phyloP scores from a whole-genome alignment of 192 early-diverging fungal genomes.

The Diversispora epigaea region DNA sequence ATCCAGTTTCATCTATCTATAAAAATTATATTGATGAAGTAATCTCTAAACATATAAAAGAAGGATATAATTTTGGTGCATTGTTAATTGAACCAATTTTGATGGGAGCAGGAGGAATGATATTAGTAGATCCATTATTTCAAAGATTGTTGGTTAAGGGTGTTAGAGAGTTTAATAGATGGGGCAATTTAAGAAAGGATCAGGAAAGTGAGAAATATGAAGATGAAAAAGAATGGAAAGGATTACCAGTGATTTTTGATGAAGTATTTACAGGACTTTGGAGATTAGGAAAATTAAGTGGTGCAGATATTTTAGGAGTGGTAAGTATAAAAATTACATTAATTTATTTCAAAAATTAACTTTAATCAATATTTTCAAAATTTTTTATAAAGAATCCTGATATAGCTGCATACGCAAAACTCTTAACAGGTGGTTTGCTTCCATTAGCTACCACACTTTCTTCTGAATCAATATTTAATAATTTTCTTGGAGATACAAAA shows the following conservation, averaged over 20 bases:
- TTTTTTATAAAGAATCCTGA: constrained; percentile 58
- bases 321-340: constrained; percentile 38
- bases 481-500: constrained; percentile 62
- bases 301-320: constrained; percentile 58
- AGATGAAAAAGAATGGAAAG: constrained; percentile 41
- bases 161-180: constrained; percentile 41
- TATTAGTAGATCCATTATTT: constrained; percentile 76
- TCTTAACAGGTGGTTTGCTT: constrained; percentile 72
- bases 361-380: constrained; percentile 15
- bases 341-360: neutral
- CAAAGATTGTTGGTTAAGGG: constrained; percentile 63
- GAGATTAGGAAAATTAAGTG: constrained; percentile 61
- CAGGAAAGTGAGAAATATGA: constrained; percentile 2
- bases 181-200: constrained; percentile 31
- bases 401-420: constrained; percentile 74
- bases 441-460: constrained; percentile 71
- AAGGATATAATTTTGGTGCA: constrained; percentile 53
- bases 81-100: constrained; percentile 76
- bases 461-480: constrained; percentile 61
- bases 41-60: constrained; percentile 37
- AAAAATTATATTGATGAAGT: constrained; percentile 41
- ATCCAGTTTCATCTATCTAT: constrained; percentile 46
- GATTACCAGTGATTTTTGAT: constrained; percentile 76
- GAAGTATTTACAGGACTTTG: constrained; percentile 80
- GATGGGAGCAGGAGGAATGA: constrained; percentile 85